Percentiles rank a stretch among this genome's conserved stretches.
Conservation (phyloP, 2,329 filamentous ascomycete genomes). For the Apiospora aurea region DNA sequence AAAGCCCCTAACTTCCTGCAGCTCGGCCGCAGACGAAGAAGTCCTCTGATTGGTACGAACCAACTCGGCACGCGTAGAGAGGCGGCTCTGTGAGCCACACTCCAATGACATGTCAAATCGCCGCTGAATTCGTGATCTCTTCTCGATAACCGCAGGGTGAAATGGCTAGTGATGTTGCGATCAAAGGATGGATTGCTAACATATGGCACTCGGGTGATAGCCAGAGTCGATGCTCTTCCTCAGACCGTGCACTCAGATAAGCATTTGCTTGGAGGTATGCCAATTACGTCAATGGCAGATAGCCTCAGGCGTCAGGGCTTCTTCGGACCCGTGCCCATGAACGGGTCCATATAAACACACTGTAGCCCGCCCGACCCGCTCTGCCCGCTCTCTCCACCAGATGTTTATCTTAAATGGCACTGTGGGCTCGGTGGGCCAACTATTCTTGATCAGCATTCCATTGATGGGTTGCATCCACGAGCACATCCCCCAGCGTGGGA, state of each 20-base stretch:
- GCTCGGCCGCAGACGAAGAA: neutral
- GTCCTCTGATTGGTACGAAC: slow-evolving; percentile 4
- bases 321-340: neutral
- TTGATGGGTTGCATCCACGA: slow-evolving; percentile 20
- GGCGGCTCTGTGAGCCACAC: neutral
- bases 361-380: neutral
- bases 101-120: neutral
- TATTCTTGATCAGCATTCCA: slow-evolving; percentile 11
- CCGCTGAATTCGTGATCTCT: neutral
- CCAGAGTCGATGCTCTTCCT: neutral
- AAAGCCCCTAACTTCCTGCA: slow-evolving; percentile 21
- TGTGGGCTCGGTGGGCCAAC: slow-evolving; percentile 6
- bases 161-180: neutral
- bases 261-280: neutral
- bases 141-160: neutral
- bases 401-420: slow-evolving; percentile 15
- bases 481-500: slow-evolving; percentile 27
- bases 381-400: neutral
- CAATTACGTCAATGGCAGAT: slow-evolving; percentile 17
- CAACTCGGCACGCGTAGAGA: neutral
- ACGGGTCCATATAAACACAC: neutral
- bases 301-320: slow-evolving; percentile 1
- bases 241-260: slow-evolving; percentile 6
- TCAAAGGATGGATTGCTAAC: neutral
- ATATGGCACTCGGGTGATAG: neutral